Base-by-base conservation (phyloP, 164 flowering plant species). In the Dillenia suffruticosa region DNA sequence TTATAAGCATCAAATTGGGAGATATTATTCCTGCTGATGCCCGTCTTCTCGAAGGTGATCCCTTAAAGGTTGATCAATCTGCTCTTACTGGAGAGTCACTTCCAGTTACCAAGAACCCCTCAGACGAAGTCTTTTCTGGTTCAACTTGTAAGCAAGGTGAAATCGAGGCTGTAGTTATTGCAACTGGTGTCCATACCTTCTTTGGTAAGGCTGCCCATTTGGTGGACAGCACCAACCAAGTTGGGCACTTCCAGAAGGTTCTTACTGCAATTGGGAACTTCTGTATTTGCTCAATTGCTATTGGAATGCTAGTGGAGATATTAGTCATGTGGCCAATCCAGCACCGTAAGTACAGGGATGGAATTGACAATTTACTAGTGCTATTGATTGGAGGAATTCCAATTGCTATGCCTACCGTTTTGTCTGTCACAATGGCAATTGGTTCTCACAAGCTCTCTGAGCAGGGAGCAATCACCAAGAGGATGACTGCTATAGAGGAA, bases 61-160 rank as follows among this genome's bases (percentile, higher is more conserved):
- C 93, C 22, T 72, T 87, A 56, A 87, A 84, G 80, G 51, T 87
- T 54, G 87, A 84, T 59, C 89, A 87, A 61, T 84, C 89, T 65
- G 89, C 92, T 22, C 84, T 87, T 13, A 87, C 92, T 1, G 92
- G 92, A 68, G 92, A 87, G 64, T 87, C 89, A 46, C 82, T 87
- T 47, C 89, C 90, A 0, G 92, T 83, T 52, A 87, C 88, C 56
- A 84, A 81, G 68, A 62, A 68, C 52, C 81, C 88, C 1, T 76
- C 76, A 4, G 86, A 84, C 45, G 90, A 82, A 69, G 81, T 87
- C 17, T 87, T 75, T 81, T 87, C 93, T 6, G 93, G 93, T 26
- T 87, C 93, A 22, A 87, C 93, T 9, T 87, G 93, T 77, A 87
- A 87, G 68, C 93, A 87, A 66, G 93, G 93, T 47, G 90, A 87